Evolutionary conservation across 2,329 filamentous ascomycete species (phyloP), one percentile per base, ranked within the genome.

Genomic region (Huntiella moniliformis): DNA sequence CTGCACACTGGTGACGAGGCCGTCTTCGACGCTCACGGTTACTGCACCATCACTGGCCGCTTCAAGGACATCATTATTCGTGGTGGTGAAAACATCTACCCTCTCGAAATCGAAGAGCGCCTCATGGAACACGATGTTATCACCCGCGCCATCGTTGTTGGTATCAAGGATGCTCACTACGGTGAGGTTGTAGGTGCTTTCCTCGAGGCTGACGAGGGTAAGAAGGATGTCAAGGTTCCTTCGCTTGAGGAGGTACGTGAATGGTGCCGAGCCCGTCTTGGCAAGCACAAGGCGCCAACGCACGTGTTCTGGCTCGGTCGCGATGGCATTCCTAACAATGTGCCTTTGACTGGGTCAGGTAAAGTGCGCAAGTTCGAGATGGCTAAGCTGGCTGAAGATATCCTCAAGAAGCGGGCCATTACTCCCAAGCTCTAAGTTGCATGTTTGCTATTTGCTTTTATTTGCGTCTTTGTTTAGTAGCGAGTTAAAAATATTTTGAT

Each of bases 21-120:
- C 32, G 66, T 78, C 5, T 74, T 77, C 48, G 79, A 84, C 49
- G 70, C 74, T 32, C 61, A 74, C 6, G 80, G 79, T 0, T 82
- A 82, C 56, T 83, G 79, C 53, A 68, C 66, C 5, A 84, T 86
- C 53, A 85, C 80, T 0, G 80, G 81, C 1, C 66, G 80, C 15
- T 82, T 83, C 61, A 85, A 85, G 62, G 81, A 86, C 49, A 83
- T 85, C 33, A 83, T 85, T 48, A 85, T 85, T 50, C 66, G 80
- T 54, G 80, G 79, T 46, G 79, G 79, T 41, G 79, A 83, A 59
- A 84, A 84, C 59, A 73, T 69, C 57, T 82, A 83, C 55, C 80
- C 80, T 1, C 67, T 83, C 16, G 79, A 85, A 56, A 82, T 84
- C 50, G 80, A 85, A 59, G 78, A 82, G 57, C 70, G 79, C 2